Evolutionary conservation across 805 yeast species (phyloP), one percentile per base, ranked within the genome.

Genomic region (Yamadazyma ubonensis): DNA sequence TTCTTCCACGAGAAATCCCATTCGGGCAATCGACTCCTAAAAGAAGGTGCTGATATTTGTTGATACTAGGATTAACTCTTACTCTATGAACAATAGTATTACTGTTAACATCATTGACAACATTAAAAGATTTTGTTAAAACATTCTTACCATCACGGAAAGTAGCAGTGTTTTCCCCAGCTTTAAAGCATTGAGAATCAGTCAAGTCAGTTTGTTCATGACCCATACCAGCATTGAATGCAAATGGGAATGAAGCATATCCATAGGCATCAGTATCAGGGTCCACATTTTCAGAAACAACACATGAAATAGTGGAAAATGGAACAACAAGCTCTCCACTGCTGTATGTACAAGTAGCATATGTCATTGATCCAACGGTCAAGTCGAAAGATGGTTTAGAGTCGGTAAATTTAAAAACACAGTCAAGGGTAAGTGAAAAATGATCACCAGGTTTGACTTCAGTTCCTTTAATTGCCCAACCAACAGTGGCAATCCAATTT

Each of bases 341-440:
- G 15, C 27, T 40, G 7, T 51, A 40, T 4, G 17, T 16, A 49
- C 65, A 60, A 11, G 53, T 53, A 6, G 64, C 65, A 37, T 47
- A 54, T 4, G 33, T 29, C 5, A 23, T 36, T 3, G 39, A 40
- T 16, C 48, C 45, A 3, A 42, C 56, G 10, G 4, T 17, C 20
- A 54, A 46, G 23, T 36, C 33, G 7, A 58, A 39, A 3, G 42
- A 18, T 11, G 41, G 7, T n/a, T 41, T 21, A 5, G 41, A 12
- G 3, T 51, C 32, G 2, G 52, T 50, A 36, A 57, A 52, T 29
- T 51, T 53, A 38, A 46, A 58, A 9, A 53, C 60, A 45, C 60
- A 51, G 2, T 64, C 64, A 45, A 61, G 36, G 16, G 38, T 31
- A 32, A 61, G 51, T 9, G 49, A 39, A 27, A 61, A 60, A 5